A percentile compares a stretch with the other conserved stretches of the same genome.
phyloP scores from a whole-genome alignment of 495 filamentous ascomycete species.

The Tricharina praecox region DNA sequence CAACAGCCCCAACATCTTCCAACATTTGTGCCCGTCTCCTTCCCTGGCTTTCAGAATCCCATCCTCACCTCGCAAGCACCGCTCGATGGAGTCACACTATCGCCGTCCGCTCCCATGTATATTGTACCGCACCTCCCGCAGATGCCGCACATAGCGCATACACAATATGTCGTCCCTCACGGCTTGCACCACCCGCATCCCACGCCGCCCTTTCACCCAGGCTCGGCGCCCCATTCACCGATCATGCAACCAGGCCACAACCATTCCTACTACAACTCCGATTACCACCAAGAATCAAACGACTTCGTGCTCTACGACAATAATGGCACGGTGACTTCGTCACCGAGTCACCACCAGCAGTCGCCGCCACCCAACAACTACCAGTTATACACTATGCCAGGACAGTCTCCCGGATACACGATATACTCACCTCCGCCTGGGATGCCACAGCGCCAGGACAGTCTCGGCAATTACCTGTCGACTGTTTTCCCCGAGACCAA shows the following conservation, averaged over 20 bases:
- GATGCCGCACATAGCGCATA: background rate
- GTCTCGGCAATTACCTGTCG: background rate
- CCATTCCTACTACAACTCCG: background rate
- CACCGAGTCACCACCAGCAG: background rate
- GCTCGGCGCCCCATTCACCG: background rate
- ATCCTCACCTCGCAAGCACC: background rate
- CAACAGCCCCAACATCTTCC: background rate
- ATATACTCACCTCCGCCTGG: no score
- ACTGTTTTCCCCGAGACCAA: background rate
- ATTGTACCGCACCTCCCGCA: background rate
- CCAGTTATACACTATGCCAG: background rate
- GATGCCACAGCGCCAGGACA: background rate
- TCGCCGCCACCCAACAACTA: background rate
- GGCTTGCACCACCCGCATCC: background rate
- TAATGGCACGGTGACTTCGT: no score
- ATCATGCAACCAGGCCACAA: background rate
- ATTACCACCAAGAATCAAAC: background rate
- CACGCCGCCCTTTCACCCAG: conserved; percentile 1
- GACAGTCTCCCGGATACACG: background rate
- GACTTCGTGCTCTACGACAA: conserved; percentile 4
- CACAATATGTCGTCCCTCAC: background rate
- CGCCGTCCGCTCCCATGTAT: background rate
- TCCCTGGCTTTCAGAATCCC: background rate
- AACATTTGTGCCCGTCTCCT: background rate
- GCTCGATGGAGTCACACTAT: background rate